Conservation (phyloP, 495 filamentous ascomycete genomes). For the Penicillium maclennaniae region DNA sequence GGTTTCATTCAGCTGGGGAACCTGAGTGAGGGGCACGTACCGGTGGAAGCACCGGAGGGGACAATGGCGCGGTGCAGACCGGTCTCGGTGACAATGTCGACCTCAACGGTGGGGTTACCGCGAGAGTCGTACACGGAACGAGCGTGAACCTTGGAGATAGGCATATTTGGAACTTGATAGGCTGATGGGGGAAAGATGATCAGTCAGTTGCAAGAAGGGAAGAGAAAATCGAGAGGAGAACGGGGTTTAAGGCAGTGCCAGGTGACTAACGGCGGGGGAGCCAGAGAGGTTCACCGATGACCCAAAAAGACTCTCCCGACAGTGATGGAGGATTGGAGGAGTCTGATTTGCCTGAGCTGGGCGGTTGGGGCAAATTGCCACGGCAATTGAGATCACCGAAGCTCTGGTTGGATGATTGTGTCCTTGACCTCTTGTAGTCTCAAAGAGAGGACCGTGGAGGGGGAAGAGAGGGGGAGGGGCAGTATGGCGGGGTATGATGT, state of each 20-base stretch:
- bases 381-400: slow-evolving; percentile 18
- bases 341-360: slow-evolving; percentile 24
- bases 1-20: neutral
- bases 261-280: slow-evolving; percentile 38
- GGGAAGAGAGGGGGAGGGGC: slow-evolving; percentile 11
- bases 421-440: neutral
- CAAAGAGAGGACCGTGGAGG: neutral
- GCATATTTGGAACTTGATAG: slow-evolving; percentile 61
- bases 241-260: slow-evolving; percentile 27
- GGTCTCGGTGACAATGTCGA: slow-evolving; percentile 93
- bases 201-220: slow-evolving; percentile 21
- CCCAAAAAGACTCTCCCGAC: slow-evolving; percentile 41
- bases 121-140: slow-evolving; percentile 99
- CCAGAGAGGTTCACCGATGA: slow-evolving; percentile 42
- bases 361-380: slow-evolving; percentile 23
- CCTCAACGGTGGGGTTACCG: slow-evolving; percentile 93
- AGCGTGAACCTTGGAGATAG: slow-evolving; percentile 97
- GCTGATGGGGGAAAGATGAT: slow-evolving; percentile 24
- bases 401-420: slow-evolving; percentile 13
- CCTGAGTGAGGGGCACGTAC: slow-evolving; percentile 46
- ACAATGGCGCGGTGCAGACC: slow-evolving; percentile 99
- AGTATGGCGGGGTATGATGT: slow-evolving; percentile 19
- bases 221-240: slow-evolving; percentile 20
- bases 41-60: slow-evolving; percentile 95
- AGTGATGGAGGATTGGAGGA: slow-evolving; percentile 15